phyloP scores from a whole-genome alignment of 2,329 filamentous ascomycete genomes.

The Cladophialophora carrionii region DNA sequence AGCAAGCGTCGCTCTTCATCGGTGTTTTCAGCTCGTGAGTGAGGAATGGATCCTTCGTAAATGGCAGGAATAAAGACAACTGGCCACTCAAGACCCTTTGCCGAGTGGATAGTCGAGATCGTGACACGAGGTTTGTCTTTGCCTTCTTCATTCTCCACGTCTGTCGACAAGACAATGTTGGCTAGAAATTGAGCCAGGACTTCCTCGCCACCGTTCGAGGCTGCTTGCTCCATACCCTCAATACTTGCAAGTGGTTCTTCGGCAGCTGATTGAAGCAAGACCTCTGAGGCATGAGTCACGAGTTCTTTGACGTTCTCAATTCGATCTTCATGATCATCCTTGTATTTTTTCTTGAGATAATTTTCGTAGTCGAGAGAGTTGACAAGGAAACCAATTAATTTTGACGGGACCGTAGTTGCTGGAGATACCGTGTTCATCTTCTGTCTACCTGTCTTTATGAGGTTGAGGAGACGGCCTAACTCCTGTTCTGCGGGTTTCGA shows the following conservation, averaged over 20 bases:
- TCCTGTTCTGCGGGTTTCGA: constrained; percentile 60
- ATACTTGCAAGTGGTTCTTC: constrained; percentile 65
- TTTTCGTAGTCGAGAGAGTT: constrained; percentile 71
- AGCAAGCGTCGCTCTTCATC: constrained; percentile 86
- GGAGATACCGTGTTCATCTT: constrained; percentile 51
- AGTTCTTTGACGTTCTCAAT: constrained; percentile 92
- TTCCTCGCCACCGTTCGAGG: constrained; percentile 58
- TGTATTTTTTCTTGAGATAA: constrained; percentile 72
- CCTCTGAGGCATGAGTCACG: constrained; percentile 75
- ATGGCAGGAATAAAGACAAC: constrained; percentile 89
- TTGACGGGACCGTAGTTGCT: constrained; percentile 44
- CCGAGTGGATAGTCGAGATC: constrained; percentile 93
- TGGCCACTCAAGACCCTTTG: constrained; percentile 96
- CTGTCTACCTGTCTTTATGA: constrained; percentile 61
- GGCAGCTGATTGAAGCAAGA: constrained; percentile 55
- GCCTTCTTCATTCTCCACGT: constrained; percentile 66
- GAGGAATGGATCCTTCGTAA: constrained; percentile 88
- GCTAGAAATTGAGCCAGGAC: constrained; percentile 79
- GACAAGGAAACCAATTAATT: constrained; percentile 61
- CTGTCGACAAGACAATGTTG: constrained; percentile 83
- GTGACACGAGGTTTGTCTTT: constrained; percentile 67
- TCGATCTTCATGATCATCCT: constrained; percentile 73
- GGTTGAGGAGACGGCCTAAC: constrained; percentile 60
- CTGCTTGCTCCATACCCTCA: constrained; percentile 68
- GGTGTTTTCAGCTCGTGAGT: constrained; percentile 79